These are phyloP conservation scores for Claviceps paspali DNA, from an alignment of 2,329 filamentous ascomycete species.

Conservation along the genomic window DNA sequence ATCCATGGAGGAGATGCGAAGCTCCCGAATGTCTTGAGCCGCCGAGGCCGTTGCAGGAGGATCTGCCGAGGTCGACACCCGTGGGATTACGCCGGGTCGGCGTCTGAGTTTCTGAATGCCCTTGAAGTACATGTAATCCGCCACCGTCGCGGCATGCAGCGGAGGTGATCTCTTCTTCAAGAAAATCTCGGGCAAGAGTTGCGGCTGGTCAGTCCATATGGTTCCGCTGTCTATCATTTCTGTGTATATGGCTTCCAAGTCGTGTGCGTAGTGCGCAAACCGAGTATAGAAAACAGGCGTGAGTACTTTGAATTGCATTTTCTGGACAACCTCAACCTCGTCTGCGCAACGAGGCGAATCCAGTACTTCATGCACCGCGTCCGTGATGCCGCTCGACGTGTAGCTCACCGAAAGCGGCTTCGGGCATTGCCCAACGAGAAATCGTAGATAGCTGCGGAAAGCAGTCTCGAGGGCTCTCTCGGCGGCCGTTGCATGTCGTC, in stretches of 20 bases:
- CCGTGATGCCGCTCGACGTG: slow-evolving; percentile 31
- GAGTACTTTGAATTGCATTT: slow-evolving; percentile 41
- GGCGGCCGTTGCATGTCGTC: slow-evolving; percentile 32
- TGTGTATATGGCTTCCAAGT: slow-evolving; percentile 44
- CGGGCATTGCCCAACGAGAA: slow-evolving; percentile 32
- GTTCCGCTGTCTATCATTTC: slow-evolving; percentile 46
- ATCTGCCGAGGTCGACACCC: slow-evolving; percentile 25
- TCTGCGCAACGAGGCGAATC: slow-evolving; percentile 15
- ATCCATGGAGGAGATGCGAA: slow-evolving; percentile 36
- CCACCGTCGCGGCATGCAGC: slow-evolving; percentile 18
- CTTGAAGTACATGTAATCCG: slow-evolving; percentile 27
- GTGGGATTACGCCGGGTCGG: slow-evolving; percentile 24
- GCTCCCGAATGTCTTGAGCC: slow-evolving; percentile 27
- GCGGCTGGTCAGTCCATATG: slow-evolving; percentile 38
- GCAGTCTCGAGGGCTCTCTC: slow-evolving; percentile 32
- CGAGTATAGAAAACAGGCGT: slow-evolving; percentile 54
- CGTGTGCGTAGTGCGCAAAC: slow-evolving; percentile 47
- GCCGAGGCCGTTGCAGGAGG: slow-evolving; percentile 1
- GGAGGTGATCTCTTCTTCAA: slow-evolving; percentile 23
- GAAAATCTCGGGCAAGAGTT: slow-evolving; percentile 31
- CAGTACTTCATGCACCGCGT: slow-evolving; percentile 22
- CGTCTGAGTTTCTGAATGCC: slow-evolving; percentile 28
- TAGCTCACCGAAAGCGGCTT: slow-evolving; percentile 36
- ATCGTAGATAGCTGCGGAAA: slow-evolving; percentile 32
- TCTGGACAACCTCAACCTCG: slow-evolving; percentile 11